Percentiles rank a stretch among this genome's conserved stretches.
phyloP scores from a whole-genome alignment of 306 rosid species.

The Pyrus betulifolia region DNA sequence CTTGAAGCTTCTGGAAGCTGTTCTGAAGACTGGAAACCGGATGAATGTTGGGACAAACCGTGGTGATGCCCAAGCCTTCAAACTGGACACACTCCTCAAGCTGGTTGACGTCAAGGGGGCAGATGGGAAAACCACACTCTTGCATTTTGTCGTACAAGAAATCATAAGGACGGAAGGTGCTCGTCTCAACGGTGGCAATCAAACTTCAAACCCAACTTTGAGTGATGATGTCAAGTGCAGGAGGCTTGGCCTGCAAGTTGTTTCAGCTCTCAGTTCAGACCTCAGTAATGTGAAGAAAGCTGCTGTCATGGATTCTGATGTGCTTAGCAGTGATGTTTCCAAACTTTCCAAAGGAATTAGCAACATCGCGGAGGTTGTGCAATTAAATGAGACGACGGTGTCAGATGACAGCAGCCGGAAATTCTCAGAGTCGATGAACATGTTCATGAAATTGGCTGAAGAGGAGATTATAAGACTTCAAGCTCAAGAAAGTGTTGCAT shows the following conservation, averaged over 20 bases:
- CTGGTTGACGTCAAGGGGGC: conserved; percentile 85
- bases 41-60: conserved; percentile 98
- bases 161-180: conserved; percentile 86
- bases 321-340: conserved; percentile 61
- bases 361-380: conserved; percentile 44
- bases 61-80: conserved; percentile 95
- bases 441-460: conserved; percentile 66
- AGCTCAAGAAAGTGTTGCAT: conserved; percentile 85
- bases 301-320: conserved; percentile 88
- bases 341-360: conserved; percentile 71
- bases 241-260: conserved; percentile 78
- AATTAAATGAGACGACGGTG: conserved; percentile 23
- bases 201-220: conserved; percentile 26
- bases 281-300: conserved; percentile 84
- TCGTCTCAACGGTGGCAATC: conserved; percentile 40
- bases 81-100: conserved; percentile 97
- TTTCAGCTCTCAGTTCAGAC: conserved; percentile 72
- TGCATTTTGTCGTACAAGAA: conserved; percentile 95
- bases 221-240: conserved; percentile 72
- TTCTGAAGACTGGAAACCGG: conserved; percentile 91
- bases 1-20: conserved; percentile 91
- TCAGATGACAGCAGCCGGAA: conserved; percentile 35
- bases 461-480: conserved; percentile 68
- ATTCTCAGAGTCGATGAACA: conserved; percentile 67
- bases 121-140: conserved; percentile 86